A percentile compares a stretch with the other conserved stretches of the same genome.
Conservation (phyloP, 2,329 filamentous ascomycete species). For the Davidsoniella neocaledoniae region DNA sequence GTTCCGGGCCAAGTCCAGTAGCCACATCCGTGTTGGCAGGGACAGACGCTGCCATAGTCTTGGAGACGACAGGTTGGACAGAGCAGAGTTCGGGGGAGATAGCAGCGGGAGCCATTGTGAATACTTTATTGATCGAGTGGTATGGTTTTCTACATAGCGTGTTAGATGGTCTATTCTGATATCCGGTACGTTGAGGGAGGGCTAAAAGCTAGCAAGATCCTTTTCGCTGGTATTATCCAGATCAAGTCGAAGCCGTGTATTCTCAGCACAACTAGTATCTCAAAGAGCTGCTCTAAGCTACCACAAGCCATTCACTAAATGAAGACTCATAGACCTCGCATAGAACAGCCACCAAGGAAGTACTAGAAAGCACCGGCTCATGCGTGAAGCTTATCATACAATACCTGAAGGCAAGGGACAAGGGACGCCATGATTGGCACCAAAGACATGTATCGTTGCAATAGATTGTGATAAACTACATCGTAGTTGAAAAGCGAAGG, state of each 20-base stretch:
- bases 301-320: background rate
- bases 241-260: constrained; percentile 93
- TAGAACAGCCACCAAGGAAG: background rate
- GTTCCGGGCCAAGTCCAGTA: constrained; percentile 17
- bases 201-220: constrained; percentile 63
- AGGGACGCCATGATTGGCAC: no score
- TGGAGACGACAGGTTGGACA: constrained; percentile 30
- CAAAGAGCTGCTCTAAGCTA: background rate
- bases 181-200: constrained; percentile 20
- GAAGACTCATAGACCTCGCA: background rate
- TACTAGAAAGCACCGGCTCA: constrained; percentile 42
- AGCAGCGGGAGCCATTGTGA: constrained; percentile 61
- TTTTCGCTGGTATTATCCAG: constrained; percentile 99
- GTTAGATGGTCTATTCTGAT: background rate
- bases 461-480: no score
- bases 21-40: constrained; percentile 20
- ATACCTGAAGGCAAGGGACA: constrained; percentile 22
- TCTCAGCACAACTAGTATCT: constrained; percentile 40
- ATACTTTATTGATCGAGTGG: constrained; percentile 15
- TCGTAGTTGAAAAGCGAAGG: no score
- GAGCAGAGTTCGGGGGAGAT: constrained; percentile 39
- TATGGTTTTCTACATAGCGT: constrained; percentile 16
- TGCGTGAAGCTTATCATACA: constrained; percentile 27
- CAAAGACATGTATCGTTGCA: no score
- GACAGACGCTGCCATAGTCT: constrained; percentile 14